phyloP scores from a whole-genome alignment of 805 yeast genomes.

The Kodamaea restingae region DNA sequence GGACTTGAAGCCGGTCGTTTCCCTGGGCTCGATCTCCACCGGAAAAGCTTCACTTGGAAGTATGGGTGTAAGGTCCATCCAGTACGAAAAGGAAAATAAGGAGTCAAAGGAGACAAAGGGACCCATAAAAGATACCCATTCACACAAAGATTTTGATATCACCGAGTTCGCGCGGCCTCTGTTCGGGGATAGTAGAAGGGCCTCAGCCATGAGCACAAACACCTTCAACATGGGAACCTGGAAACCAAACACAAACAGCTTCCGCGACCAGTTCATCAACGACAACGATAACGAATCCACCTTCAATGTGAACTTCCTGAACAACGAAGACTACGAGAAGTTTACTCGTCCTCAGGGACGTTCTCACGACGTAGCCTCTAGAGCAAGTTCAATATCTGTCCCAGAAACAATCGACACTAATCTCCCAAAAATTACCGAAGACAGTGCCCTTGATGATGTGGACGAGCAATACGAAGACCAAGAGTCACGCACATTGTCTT shows the following conservation, averaged over 20 bases:
- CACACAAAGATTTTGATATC: too few species aligned
- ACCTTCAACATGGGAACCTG: conserved; percentile 50
- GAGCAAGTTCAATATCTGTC: conserved; percentile 29
- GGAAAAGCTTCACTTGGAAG: conserved; percentile 17
- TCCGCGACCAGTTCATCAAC: conserved; percentile 46
- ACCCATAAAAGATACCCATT: too few species aligned
- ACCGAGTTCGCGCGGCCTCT: conserved; percentile 1
- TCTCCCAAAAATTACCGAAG: conserved; percentile 36
- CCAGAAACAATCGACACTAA: conserved; percentile 40
- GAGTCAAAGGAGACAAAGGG: not conserved
- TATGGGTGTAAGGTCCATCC: not conserved
- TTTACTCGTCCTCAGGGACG: conserved; percentile 29
- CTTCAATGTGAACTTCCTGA: conserved; percentile 23
- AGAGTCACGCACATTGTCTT: conserved; percentile 3
- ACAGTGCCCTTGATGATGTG: conserved; percentile 19
- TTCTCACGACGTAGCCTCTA: conserved; percentile 15
- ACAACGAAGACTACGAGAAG: conserved; percentile 24
- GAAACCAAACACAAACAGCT: conserved; percentile 54
- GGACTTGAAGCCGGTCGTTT: conserved; percentile 11
- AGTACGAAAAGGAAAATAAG: not conserved
- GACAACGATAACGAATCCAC: conserved; percentile 38
- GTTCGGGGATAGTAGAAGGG: conserved; percentile 19
- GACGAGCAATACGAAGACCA: conserved; percentile 11
- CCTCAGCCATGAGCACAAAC: conserved; percentile 27
- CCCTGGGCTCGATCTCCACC: conserved; percentile 17